These are phyloP conservation scores for Pseudomassariella vexata DNA, from an alignment of 2,329 filamentous ascomycete genomes.

Conservation along the genomic window DNA sequence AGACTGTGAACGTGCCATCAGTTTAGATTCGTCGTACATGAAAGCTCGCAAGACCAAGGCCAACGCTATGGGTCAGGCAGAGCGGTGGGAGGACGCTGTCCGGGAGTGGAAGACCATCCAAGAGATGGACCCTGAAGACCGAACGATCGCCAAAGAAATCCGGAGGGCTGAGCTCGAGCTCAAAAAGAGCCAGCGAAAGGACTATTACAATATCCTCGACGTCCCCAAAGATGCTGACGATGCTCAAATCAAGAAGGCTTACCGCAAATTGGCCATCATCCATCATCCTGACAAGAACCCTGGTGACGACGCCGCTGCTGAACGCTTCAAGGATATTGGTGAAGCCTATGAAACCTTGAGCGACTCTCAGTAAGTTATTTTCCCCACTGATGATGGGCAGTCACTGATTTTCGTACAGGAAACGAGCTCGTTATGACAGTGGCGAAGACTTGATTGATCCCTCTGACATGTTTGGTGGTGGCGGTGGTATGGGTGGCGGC, in stretches of 20 bases:
- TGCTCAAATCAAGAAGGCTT: conserved; percentile 89
- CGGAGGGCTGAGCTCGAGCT: conserved; percentile 87
- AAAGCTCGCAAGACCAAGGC: conserved; percentile 94
- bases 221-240: conserved; percentile 82
- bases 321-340: conserved; percentile 94
- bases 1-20: conserved; percentile 80
- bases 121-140: conserved; percentile 78
- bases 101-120: conserved; percentile 82
- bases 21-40: conserved; percentile 75
- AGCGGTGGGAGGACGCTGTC: conserved; percentile 87
- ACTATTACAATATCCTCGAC: conserved; percentile 97
- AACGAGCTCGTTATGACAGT: conserved; percentile 84
- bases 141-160: conserved; percentile 75
- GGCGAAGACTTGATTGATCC: conserved; percentile 88
- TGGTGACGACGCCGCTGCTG: conserved; percentile 75
- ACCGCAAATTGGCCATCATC: conserved; percentile 87
- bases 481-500: conserved; percentile 45
- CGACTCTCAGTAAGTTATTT: conserved; percentile 72
- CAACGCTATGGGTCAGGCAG: conserved; percentile 78
- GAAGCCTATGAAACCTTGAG: conserved; percentile 96
- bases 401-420: conserved; percentile 49
- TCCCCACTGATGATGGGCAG: conserved; percentile 3
- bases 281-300: conserved; percentile 98
- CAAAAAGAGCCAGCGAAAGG: conserved; percentile 96
- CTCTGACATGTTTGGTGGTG: conserved; percentile 73